Evolutionary conservation across 108 stramenopile species (phyloP), one percentile per base, ranked within the genome.

Genomic region (Aurantiochytrium sp.): DNA sequence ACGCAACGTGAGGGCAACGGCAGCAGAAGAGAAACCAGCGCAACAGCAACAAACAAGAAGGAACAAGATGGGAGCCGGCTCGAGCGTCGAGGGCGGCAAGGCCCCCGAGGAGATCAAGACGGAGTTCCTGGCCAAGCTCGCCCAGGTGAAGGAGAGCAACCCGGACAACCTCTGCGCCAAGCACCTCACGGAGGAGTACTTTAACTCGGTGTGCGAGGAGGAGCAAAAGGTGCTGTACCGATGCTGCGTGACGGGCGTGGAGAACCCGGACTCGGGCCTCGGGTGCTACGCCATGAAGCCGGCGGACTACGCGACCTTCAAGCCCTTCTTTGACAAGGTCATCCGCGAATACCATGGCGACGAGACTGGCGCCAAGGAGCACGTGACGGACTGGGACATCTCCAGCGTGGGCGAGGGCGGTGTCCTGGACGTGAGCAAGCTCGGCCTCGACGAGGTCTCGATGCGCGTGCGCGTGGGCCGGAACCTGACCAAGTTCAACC

Each of bases 201-300:
- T 59, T 37, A 48, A 87, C 39, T 32, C 31, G 10, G 4, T 87
- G 37, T 21, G 55, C 4, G 86, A 87, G 21, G 55, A 87, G 37
- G 86, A 87, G 19, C 55, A 87, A 37, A 55, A 86, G 68, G 89
- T 89, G 32, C 91, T 91, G 68, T 92, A 91, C 91, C 55, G 87
- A 53, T 93, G 93, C 87, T 65, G 90, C 89, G 55, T 88, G 31
- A 93, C 91, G 17, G 93, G 93, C 42, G 31, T 93, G 50, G 91
- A 93, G 17, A 93, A 93, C 89, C 87, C 90, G 68, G 93, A 93
- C 87, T 91, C 90, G 4, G 81, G 89, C 36, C 87, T 93, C 36
- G 93, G 93, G 30, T 93, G 93, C 81, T 93, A 93, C 85, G 93
- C 93, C 42, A 92, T 92, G 93, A 93, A 90, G 36, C 91, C 93